phyloP scores from a whole-genome alignment of 257 asterid species.

The Solanum pennellii region DNA sequence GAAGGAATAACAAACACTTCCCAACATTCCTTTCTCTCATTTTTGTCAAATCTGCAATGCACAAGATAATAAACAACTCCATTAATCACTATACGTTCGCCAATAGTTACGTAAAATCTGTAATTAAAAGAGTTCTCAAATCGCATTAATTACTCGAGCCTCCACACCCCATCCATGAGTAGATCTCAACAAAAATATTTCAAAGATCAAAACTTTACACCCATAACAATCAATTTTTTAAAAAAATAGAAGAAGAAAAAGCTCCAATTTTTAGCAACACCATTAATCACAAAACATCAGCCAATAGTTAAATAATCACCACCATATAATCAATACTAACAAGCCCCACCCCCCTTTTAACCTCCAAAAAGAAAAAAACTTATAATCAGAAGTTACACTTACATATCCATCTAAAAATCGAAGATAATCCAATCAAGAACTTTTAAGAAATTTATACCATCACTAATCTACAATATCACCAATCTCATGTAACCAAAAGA shows the following conservation, averaged over 20 bases:
- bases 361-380: neutral
- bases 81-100: neutral
- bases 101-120: neutral
- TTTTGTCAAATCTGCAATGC: neutral
- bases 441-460: neutral
- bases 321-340: neutral
- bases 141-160: neutral
- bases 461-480: neutral
- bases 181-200: neutral
- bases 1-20: conserved; percentile 19
- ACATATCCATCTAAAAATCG: neutral
- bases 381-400: neutral
- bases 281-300: neutral
- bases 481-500: neutral
- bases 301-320: neutral
- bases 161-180: neutral
- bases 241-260: neutral
- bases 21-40: conserved; percentile 25
- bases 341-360: neutral
- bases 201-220: neutral
- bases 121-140: neutral
- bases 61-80: neutral
- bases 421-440: neutral
- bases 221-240: neutral
- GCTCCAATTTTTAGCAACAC: neutral